Evolutionary conservation across 306 rosid species (phyloP).

Genomic region (Cicer pinnatifidum): DNA sequence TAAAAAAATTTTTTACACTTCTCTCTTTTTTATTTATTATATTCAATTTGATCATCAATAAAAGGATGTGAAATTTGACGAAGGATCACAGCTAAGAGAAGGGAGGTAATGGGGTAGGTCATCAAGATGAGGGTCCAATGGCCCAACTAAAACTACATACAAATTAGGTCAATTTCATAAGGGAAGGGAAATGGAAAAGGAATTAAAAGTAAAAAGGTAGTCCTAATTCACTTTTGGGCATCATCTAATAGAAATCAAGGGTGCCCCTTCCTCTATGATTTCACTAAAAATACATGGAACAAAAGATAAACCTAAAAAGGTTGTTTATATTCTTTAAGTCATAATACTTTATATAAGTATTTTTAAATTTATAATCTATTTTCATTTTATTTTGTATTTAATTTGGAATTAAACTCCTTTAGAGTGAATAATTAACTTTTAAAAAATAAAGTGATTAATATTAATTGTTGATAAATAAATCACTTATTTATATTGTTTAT

Average conservation of each 20-base stretch:
- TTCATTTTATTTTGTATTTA: too few species aligned
- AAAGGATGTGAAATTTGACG: constrained; percentile 27
- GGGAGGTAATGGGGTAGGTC: constrained; percentile 5
- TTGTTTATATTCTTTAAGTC: too few species aligned
- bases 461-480: too few species aligned
- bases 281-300: neutral
- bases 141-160: constrained; percentile 13
- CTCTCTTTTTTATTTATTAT: neutral
- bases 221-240: neutral
- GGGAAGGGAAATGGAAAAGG: neutral
- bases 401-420: too few species aligned
- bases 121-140: constrained; percentile 32
- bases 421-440: too few species aligned
- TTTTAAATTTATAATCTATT: too few species aligned
- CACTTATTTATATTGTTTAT: too few species aligned
- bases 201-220: neutral
- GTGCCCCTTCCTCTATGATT: neutral
- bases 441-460: too few species aligned
- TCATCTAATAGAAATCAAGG: neutral
- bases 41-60: constrained; percentile 23
- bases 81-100: constrained; percentile 18
- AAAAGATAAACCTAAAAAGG: too few species aligned
- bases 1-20: constrained; percentile 49
- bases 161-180: neutral
- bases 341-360: too few species aligned